Base-by-base conservation (phyloP, 192 early-diverging fungal species). In the Mortierella antarctica region DNA sequence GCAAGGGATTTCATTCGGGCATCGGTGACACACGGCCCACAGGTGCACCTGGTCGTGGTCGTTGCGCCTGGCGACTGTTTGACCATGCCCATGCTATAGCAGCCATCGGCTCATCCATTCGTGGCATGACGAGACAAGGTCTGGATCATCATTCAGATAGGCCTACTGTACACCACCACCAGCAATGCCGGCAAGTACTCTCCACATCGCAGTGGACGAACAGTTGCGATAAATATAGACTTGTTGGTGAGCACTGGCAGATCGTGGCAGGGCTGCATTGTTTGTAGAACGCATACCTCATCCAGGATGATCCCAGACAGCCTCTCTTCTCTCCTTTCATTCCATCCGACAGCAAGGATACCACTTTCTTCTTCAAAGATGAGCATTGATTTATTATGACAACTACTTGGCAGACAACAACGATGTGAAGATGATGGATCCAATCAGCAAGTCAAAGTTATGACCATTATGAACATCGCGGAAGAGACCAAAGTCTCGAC, bases 391-490 rank as follows among this genome's bases (percentile, higher is more conserved):
- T 31, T 31, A 31, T 31, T 31, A 31, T 31, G 31, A 31, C 31
- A 31, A 31, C 31, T 31, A 31, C 31, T 31, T 3, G 31, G 31
- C 31, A 31, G 31, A 31, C 31, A 31, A 31, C 31, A 31, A 31
- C 31, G 31, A 31, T 31, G 31, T 45, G 68, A 70, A 49, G 70
- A 62, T 71, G 44, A 70, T 40, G 59, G 59, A 66, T 70, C 61
- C 67, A 70, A 77, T 77, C 74, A 77, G 74, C 40, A 70, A 71
- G 76, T 80, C 76, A 80, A 80, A 60, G 58, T 67, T 71, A 21
- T 71, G 69, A 80, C 64, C 69, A 71, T 71, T 52, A 66, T 58
- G 61, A 72, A 67, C 69, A 18, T 63, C 70, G 76, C 76, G 76
- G 76, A 80, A 80, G 76, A 80, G 57, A 21, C 52, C 57, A 39